These are phyloP conservation scores for Persicaria maculosa DNA, from an alignment of 148 eudicot species.

Conservation along the genomic window DNA sequence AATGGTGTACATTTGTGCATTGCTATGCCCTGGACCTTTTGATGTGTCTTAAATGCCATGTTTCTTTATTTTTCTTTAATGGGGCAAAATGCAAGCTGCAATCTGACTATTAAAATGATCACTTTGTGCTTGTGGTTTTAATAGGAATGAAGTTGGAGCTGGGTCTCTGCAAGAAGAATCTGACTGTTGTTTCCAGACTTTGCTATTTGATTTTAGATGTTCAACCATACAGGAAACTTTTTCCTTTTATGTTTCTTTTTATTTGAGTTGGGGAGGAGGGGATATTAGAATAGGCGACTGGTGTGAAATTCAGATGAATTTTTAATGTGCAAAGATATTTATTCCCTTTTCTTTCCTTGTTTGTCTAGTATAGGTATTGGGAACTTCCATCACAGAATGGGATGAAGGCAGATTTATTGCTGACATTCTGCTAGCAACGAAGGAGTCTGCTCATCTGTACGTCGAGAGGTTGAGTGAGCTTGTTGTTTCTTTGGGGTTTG, in stretches of 20 bases:
- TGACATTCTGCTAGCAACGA: constrained; percentile 42
- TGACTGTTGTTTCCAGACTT: constrained; percentile 15
- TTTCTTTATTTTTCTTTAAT: neutral
- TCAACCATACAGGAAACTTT: neutral
- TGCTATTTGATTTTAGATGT: neutral
- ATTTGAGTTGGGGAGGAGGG: neutral
- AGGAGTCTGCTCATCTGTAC: constrained; percentile 64
- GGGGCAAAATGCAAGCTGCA: neutral
- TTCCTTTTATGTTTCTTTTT: neutral
- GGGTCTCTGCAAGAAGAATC: constrained; percentile 67
- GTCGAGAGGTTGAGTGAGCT: constrained; percentile 82
- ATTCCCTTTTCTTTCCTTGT: neutral
- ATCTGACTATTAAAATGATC: neutral
- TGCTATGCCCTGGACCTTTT: neutral
- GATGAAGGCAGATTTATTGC: constrained; percentile 61
- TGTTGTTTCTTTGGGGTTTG: constrained; percentile 77
- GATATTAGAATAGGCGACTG: neutral
- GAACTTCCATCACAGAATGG: constrained; percentile 49
- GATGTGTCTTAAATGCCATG: no score
- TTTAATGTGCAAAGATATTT: neutral
- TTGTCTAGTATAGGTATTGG: no score
- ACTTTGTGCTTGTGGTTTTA: constrained; percentile 11
- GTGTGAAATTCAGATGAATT: neutral
- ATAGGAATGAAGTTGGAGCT: constrained; percentile 78
- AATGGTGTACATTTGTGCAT: neutral